Base-by-base conservation (phyloP, 1,284 basidiomycete species). In the Peniophora sp. region DNA sequence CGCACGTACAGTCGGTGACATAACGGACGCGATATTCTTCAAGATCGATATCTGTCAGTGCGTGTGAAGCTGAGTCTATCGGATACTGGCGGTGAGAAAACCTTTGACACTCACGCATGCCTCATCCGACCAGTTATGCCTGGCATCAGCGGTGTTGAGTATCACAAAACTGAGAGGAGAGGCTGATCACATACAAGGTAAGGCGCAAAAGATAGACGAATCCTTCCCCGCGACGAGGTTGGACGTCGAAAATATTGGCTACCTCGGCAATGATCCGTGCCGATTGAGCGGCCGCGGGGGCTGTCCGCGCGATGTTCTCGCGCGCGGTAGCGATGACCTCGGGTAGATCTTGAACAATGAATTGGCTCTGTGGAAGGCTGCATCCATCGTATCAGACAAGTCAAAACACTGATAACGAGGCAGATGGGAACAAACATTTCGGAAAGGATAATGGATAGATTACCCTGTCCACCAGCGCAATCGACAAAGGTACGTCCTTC, bases 401-500 rank as follows among this genome's bases (percentile, higher is more conserved):
- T 2, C 18, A 24, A 15, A 32, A n/a, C 27, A 47, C 12, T 24
- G 14, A 14, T n/a, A 24, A 17, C 23, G 18, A 24, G 22, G 20
- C 34, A 47, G 1, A 15, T 12, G 11, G n/a, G n/a, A n/a, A 34
- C 43, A 3, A 47, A 55, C 57, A 49, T 36, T 39, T 55, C 54
- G 15, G 55, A 49, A 10, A 58, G 53, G 22, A 50, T 47, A 2
- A 55, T 45, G 3, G 55, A 51, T 17, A 58, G 34, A n/a, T 52
- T 53, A n/a, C 57, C 57, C 42, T 55, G 53, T 18, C 57, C 57
- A 3, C 55, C 57, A 5, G 55, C 57, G 23, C 51, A 52, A 37
- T 58, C 57, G 18, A 58, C 50, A 35, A 58, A 52, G 5, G 51
- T 55, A 2, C 35, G 17, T 2, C 24, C 14, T 22, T 47, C 47